These are phyloP conservation scores for Euphorbia lathyris DNA, from an alignment of 345 rosid genomes.

Conservation along the genomic window DNA sequence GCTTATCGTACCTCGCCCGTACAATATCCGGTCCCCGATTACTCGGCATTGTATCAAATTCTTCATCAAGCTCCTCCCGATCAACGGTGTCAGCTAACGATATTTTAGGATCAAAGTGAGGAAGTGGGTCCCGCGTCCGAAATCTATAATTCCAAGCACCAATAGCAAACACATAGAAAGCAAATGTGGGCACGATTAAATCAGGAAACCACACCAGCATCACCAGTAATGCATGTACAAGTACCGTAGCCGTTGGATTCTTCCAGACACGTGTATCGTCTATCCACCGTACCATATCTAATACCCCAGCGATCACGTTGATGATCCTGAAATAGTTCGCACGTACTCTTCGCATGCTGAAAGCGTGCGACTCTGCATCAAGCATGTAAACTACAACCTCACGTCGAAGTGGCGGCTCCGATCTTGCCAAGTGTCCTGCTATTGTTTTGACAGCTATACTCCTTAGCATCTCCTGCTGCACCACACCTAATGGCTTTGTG, in stretches of 20 bases:
- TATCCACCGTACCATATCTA: constrained; percentile 68
- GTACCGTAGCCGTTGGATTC: constrained; percentile 66
- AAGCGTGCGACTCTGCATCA: constrained; percentile 58
- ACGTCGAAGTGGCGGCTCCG: constrained; percentile 66
- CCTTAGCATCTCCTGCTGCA: constrained; percentile 53
- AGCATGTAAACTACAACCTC: constrained; percentile 75
- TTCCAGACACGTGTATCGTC: constrained; percentile 77
- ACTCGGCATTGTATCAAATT: constrained; percentile 66
- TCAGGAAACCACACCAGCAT: constrained; percentile 82
- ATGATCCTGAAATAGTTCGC: constrained; percentile 79
- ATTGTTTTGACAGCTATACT: constrained; percentile 48
- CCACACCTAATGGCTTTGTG: constrained; percentile 56
- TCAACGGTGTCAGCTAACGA: constrained; percentile 57
- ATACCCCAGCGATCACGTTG: constrained; percentile 49
- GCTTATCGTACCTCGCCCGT: constrained; percentile 52
- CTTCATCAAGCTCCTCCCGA: constrained; percentile 66
- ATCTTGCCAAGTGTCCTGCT: constrained; percentile 60
- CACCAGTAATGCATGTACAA: constrained; percentile 69
- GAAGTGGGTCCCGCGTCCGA: constrained; percentile 44
- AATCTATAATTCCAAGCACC: constrained; percentile 78
- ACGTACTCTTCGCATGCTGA: constrained; percentile 78
- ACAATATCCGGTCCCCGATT: constrained; percentile 38
- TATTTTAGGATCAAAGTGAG: constrained; percentile 71
- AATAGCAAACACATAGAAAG: constrained; percentile 68
- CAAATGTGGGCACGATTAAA: constrained; percentile 61